Percentiles rank a stretch among this genome's conserved stretches.
These are phyloP conservation scores for Eucalyptus dawsonii DNA, from an alignment of 345 rosid species.

Conservation along the genomic window DNA sequence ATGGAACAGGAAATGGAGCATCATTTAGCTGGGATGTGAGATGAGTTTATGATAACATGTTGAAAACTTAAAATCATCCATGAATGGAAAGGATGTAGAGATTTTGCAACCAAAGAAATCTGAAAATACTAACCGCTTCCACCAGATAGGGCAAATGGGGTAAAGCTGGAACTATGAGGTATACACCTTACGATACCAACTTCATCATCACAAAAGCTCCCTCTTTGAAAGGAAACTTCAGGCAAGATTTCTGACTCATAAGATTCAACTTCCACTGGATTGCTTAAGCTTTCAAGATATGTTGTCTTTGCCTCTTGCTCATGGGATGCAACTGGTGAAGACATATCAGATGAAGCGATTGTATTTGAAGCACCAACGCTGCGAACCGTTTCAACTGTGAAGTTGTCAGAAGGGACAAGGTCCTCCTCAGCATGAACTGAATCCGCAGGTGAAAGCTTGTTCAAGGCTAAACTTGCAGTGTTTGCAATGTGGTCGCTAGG, in stretches of 20 bases:
- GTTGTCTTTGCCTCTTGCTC: not conserved
- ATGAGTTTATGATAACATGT: not conserved
- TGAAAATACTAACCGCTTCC: not conserved
- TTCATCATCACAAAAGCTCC: not conserved
- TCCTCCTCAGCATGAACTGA: not conserved
- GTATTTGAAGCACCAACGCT: not conserved
- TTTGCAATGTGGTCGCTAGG: not conserved
- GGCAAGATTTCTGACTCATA: not conserved
- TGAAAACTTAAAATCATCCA: not conserved
- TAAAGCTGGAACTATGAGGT: not conserved
- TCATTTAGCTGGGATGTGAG: too few species aligned
- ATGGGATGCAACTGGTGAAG: not conserved
- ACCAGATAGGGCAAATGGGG: not conserved
- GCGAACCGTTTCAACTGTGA: not conserved
- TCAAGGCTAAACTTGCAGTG: not conserved
- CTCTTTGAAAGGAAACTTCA: not conserved
- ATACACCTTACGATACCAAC: not conserved
- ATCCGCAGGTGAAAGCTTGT: not conserved
- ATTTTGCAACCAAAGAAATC: not conserved
- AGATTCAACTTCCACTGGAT: not conserved
- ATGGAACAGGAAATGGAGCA: too few species aligned
- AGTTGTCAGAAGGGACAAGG: not conserved
- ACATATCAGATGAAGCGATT: not conserved
- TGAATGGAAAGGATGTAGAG: not conserved
- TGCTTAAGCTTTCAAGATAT: not conserved